These are phyloP conservation scores for Lactarius deliciosus DNA, from an alignment of 768 basidiomycete species.

Conservation along the genomic window DNA sequence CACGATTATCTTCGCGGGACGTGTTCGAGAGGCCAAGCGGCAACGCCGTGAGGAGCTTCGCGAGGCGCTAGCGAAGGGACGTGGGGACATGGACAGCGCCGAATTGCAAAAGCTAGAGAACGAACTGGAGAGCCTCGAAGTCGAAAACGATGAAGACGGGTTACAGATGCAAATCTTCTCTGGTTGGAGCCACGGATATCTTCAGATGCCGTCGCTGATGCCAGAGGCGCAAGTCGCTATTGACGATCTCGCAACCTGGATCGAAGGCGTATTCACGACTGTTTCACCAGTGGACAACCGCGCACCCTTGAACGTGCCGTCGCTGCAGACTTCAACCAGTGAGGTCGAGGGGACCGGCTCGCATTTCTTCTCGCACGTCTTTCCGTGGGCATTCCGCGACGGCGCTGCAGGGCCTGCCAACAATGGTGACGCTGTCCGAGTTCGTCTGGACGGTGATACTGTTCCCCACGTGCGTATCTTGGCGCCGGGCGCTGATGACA, in stretches of 20 bases:
- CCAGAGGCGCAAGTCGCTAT: slow-evolving; percentile 76
- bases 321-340: slow-evolving; percentile 14
- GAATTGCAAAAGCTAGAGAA: slow-evolving; percentile 34
- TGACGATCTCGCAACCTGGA: slow-evolving; percentile 88
- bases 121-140: slow-evolving; percentile 58
- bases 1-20: slow-evolving; percentile 93
- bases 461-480: slow-evolving; percentile 20
- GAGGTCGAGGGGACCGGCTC: slow-evolving; percentile 14
- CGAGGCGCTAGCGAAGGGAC: slow-evolving; percentile 56
- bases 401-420: no score
- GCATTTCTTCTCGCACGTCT: slow-evolving; percentile 22
- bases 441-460: slow-evolving; percentile 4
- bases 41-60: slow-evolving; percentile 69
- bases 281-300: slow-evolving; percentile 13
- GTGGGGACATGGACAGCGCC: slow-evolving; percentile 56
- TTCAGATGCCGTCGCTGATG: slow-evolving; percentile 92
- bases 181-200: slow-evolving; percentile 96
- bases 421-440: background rate
- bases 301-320: slow-evolving; percentile 5
- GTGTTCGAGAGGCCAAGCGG: slow-evolving; percentile 92
- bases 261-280: slow-evolving; percentile 66
- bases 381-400: slow-evolving; percentile 24
- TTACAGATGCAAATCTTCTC: slow-evolving; percentile 91
- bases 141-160: slow-evolving; percentile 90
- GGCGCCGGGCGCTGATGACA: slow-evolving; percentile 22